phyloP scores from a whole-genome alignment of 1,139 yeast genomes.

The Suhomyces taliae region DNA sequence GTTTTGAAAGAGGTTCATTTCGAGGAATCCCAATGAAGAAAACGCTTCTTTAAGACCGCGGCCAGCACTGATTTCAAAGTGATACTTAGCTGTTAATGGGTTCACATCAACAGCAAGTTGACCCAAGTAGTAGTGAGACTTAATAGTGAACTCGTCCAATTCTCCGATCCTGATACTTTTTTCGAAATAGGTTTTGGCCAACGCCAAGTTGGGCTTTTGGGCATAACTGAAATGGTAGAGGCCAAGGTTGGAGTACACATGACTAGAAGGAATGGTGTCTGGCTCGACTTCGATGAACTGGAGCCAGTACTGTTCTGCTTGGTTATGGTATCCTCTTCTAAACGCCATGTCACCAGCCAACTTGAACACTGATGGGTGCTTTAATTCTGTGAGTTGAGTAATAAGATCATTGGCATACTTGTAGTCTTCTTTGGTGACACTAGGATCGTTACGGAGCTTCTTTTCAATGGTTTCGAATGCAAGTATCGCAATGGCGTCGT shows the following conservation, averaged over 20 bases:
- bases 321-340: constrained; percentile 41
- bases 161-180: constrained; percentile 61
- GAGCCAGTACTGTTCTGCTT: constrained; percentile 60
- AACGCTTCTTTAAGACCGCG: constrained; percentile 78
- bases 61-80: constrained; percentile 73
- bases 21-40: constrained; percentile 74
- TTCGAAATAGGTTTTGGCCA: constrained; percentile 60
- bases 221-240: constrained; percentile 50
- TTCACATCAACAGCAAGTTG: constrained; percentile 60
- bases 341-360: constrained; percentile 72
- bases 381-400: constrained; percentile 55
- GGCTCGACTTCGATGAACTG: constrained; percentile 57
- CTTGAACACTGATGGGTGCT: constrained; percentile 72
- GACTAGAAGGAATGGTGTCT: constrained; percentile 64
- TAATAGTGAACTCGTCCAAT: constrained; percentile 52
- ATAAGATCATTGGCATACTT: constrained; percentile 62
- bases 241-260: constrained; percentile 73
- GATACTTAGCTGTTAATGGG: constrained; percentile 61
- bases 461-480: constrained; percentile 58
- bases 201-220: constrained; percentile 48
- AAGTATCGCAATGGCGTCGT: constrained; percentile 74
- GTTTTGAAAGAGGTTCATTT: constrained; percentile 64
- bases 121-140: constrained; percentile 77
- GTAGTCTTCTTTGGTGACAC: constrained; percentile 52
- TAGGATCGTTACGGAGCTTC: constrained; percentile 19